A percentile compares a stretch with the other conserved stretches of the same genome.
These are phyloP conservation scores for Raddia distichophylla DNA, from an alignment of 176 grass and related monocot species.

Conservation along the genomic window DNA sequence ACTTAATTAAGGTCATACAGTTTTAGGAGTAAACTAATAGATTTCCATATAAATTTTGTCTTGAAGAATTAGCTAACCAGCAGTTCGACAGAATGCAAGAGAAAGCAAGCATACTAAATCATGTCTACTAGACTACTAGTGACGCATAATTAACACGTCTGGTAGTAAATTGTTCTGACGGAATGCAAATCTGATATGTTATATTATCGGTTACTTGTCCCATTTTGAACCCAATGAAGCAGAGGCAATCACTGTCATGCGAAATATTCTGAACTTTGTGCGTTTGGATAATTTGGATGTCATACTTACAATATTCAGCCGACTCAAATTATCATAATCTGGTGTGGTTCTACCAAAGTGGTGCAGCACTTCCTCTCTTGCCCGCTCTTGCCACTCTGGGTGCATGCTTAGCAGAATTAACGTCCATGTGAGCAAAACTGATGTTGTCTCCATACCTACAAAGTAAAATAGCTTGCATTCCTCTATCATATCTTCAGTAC, in stretches of 20 bases:
- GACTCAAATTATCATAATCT: constrained; percentile 59
- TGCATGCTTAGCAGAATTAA: background rate
- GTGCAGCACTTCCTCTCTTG: constrained; percentile 1
- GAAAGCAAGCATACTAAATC: background rate
- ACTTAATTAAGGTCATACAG: background rate
- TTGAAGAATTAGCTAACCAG: background rate
- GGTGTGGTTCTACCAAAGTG: constrained; percentile 56
- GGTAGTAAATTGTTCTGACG: background rate
- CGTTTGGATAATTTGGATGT: background rate
- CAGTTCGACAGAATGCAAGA: background rate
- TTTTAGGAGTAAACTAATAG: background rate
- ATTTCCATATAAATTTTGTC: background rate
- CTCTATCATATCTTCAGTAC: background rate
- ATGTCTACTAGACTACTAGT: background rate
- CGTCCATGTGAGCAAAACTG: background rate
- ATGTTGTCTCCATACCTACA: background rate
- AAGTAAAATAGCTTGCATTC: background rate
- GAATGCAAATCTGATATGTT: background rate
- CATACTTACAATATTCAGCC: constrained; percentile 75
- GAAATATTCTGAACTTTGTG: background rate
- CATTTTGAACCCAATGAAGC: background rate
- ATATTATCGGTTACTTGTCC: background rate
- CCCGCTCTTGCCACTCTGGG: background rate
- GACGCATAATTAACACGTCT: background rate
- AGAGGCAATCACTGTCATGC: background rate